These are phyloP conservation scores for Mycena vulgaris DNA, from an alignment of 768 basidiomycete species.

Conservation along the genomic window DNA sequence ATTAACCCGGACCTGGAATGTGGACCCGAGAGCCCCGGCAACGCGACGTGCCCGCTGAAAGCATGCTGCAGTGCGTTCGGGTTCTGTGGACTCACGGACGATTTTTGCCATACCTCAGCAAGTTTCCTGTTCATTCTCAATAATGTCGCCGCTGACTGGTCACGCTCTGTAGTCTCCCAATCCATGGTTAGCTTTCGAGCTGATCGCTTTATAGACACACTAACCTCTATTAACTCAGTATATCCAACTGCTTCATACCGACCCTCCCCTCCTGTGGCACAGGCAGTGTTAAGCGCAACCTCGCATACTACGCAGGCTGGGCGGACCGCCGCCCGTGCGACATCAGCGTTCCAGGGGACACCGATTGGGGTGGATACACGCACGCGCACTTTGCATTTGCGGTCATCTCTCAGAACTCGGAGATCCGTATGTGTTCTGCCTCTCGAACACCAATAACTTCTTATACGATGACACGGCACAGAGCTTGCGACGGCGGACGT, in stretches of 20 bases:
- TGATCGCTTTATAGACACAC: no score
- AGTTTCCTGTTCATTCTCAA: no score
- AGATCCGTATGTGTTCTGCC: slow-evolving; percentile 4
- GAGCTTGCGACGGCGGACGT: slow-evolving; percentile 31
- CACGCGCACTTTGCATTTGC: slow-evolving; percentile 41
- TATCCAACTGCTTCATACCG: slow-evolving; percentile 28
- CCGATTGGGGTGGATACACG: slow-evolving; percentile 36
- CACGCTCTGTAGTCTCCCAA: no score
- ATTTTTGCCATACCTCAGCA: slow-evolving; percentile 41
- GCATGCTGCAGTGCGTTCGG: slow-evolving; percentile 46
- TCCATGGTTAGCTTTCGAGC: no score
- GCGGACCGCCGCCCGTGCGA: slow-evolving; percentile 34
- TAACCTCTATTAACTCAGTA: no score
- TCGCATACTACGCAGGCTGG: slow-evolving; percentile 44
- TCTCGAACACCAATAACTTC: neutral
- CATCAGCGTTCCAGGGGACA: slow-evolving; percentile 30
- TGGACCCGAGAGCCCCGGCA: slow-evolving; percentile 41
- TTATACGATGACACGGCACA: slow-evolving; percentile 18
- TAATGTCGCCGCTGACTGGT: no score
- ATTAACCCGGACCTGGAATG: slow-evolving; percentile 41
- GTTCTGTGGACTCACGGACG: slow-evolving; percentile 44
- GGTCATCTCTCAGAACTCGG: slow-evolving; percentile 36
- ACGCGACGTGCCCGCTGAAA: slow-evolving; percentile 42
- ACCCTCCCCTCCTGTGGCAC: slow-evolving; percentile 33
- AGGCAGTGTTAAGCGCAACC: slow-evolving; percentile 26